Conservation (phyloP, 352 stramenopile genomes). For the Phytophthora citricola region DNA sequence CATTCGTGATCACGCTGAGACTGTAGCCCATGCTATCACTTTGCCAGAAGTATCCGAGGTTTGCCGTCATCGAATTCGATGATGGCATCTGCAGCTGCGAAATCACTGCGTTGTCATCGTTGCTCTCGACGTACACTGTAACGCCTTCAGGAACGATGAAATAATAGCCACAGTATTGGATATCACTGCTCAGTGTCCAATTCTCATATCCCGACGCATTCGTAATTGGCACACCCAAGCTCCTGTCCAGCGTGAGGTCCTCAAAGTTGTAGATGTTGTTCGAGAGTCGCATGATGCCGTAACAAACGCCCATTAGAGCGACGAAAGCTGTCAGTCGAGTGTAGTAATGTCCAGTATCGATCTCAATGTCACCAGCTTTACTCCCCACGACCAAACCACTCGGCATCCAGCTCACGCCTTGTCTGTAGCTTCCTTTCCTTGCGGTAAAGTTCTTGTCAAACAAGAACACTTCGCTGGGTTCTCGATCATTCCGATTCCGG, state of each 20-base stretch:
- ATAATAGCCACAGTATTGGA: constrained; percentile 78
- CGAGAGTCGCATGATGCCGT: constrained; percentile 69
- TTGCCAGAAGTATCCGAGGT: constrained; percentile 73
- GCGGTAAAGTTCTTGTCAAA: constrained; percentile 88
- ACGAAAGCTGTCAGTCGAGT: constrained; percentile 75
- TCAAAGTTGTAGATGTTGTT: constrained; percentile 70
- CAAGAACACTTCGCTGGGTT: constrained; percentile 87
- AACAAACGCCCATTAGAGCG: constrained; percentile 69
- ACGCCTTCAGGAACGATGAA: constrained; percentile 59
- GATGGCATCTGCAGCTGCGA: constrained; percentile 56
- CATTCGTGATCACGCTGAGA: constrained; percentile 71
- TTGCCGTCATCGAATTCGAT: constrained; percentile 54
- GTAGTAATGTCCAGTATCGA: constrained; percentile 90
- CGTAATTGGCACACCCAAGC: constrained; percentile 34
- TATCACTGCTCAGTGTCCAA: constrained; percentile 44
- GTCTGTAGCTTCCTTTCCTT: constrained; percentile 78
- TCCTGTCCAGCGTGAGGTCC: constrained; percentile 39
- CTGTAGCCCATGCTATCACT: constrained; percentile 67
- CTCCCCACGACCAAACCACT: constrained; percentile 84
- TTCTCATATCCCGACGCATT: constrained; percentile 52
- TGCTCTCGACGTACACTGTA: constrained; percentile 57
- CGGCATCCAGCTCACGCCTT: constrained; percentile 90
- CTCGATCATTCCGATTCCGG: constrained; percentile 70
- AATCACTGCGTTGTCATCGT: constrained; percentile 46
- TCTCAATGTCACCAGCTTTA: constrained; percentile 83